Conservation (phyloP, 2,329 filamentous ascomycete genomes). For the Fusarium sp. region DNA sequence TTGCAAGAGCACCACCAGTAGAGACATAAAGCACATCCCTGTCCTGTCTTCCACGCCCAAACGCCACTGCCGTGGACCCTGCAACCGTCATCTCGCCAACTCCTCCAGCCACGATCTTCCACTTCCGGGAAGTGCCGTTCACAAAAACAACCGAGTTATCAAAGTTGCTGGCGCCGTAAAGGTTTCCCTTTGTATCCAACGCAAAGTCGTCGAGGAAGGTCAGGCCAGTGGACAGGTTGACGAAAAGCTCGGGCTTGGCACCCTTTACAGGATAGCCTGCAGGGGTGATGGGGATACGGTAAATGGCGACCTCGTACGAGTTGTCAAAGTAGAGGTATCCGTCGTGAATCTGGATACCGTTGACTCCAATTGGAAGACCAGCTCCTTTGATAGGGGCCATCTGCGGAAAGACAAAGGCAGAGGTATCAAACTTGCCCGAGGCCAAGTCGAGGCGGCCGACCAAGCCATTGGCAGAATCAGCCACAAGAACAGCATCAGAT, state of each 20-base stretch:
- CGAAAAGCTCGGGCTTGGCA: conserved; percentile 33
- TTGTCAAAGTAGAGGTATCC: conserved; percentile 34
- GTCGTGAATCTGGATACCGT: conserved; percentile 28
- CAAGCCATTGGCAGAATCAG: conserved; percentile 19
- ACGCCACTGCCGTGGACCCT: conserved; percentile 34
- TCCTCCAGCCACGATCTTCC: conserved; percentile 27
- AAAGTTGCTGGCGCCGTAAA: conserved; percentile 37
- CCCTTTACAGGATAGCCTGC: conserved; percentile 22
- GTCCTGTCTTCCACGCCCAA: conserved; percentile 27
- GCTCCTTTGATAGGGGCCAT: conserved; percentile 10
- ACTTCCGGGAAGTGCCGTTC: conserved; percentile 18
- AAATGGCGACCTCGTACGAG: conserved; percentile 23
- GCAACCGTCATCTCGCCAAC: conserved; percentile 32
- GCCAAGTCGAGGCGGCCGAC: conserved; percentile 18
- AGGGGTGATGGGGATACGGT: conserved; percentile 30
- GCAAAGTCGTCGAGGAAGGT: conserved; percentile 40
- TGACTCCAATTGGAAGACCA: conserved; percentile 27
- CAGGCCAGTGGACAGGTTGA: conserved; percentile 18
- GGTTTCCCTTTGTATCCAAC: conserved; percentile 32
- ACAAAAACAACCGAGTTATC: conserved; percentile 38
- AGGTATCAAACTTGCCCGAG: conserved; percentile 14
- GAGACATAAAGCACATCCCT: conserved; percentile 27
- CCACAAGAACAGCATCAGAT: conserved; percentile 17
- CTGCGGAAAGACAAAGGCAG: conserved; percentile 23
- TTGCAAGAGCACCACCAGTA: conserved; percentile 26